These are phyloP conservation scores for Amphirosellinia nigrospora DNA, from an alignment of 495 filamentous ascomycete genomes.

Conservation along the genomic window DNA sequence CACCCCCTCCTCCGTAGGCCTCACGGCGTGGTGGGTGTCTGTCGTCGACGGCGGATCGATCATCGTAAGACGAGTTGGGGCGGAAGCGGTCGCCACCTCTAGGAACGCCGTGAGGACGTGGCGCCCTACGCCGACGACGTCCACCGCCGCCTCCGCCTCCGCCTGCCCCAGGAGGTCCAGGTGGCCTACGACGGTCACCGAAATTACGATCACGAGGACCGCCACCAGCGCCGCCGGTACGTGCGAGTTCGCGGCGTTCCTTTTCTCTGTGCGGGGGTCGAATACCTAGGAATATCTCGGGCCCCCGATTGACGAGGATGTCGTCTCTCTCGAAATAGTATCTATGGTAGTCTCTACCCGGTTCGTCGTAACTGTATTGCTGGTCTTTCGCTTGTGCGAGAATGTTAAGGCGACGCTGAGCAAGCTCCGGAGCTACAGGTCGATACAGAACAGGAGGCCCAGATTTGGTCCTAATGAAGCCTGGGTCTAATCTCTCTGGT, in stretches of 20 bases:
- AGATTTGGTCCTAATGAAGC: conserved; percentile 36
- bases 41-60: conserved; percentile 22
- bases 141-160: conserved; percentile 20
- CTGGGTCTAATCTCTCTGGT: conserved; percentile 22
- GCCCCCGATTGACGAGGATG: conserved; percentile 74
- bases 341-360: conserved; percentile 70
- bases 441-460: conserved; percentile 48
- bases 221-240: conserved; percentile 36
- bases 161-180: conserved; percentile 9
- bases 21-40: conserved; percentile 18
- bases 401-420: conserved; percentile 68
- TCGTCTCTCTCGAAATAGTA: conserved; percentile 81
- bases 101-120: conserved; percentile 38
- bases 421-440: conserved; percentile 60
- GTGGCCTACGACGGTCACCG: conserved; percentile 27
- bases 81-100: conserved; percentile 42
- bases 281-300: conserved; percentile 68
- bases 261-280: conserved; percentile 55
- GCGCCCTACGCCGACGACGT: conserved; percentile 32
- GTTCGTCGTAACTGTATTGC: conserved; percentile 45
- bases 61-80: conserved; percentile 29
- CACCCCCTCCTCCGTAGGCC: conserved; percentile 5
- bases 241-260: conserved; percentile 31
- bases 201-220: conserved; percentile 28
- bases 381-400: conserved; percentile 63